Percentiles rank a stretch among this genome's conserved stretches.
phyloP scores from a whole-genome alignment of 176 grass and related monocot species.

The Triticum aestivum region DNA sequence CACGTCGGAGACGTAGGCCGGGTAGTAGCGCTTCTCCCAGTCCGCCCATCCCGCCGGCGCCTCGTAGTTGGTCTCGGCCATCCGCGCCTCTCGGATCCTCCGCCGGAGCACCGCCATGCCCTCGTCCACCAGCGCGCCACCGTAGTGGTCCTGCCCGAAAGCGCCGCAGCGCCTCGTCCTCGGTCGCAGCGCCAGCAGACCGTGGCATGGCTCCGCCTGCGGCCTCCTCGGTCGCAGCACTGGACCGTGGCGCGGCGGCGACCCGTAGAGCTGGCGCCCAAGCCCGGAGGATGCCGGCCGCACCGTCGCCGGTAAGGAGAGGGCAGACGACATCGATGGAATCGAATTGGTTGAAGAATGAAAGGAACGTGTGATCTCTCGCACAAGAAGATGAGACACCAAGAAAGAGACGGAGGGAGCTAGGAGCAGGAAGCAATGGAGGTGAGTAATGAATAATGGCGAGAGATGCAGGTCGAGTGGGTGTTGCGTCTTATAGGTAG shows the following conservation, averaged over 20 bases:
- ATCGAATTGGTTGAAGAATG: not conserved
- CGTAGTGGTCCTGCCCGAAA: slow-evolving; percentile 21
- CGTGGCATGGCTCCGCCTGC: not conserved
- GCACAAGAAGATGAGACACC: not conserved
- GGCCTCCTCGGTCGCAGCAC: not conserved
- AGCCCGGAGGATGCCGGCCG: not conserved
- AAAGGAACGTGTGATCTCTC: not conserved
- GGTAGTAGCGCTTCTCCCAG: slow-evolving; percentile 79
- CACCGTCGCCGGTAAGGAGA: not conserved
- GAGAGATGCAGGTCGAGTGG: not conserved
- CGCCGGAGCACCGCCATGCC: slow-evolving; percentile 69
- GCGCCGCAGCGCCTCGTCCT: not conserved
- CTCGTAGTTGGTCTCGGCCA: slow-evolving; percentile 61
- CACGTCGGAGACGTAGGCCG: slow-evolving; percentile 60
- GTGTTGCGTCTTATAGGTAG: slow-evolving; percentile 3
- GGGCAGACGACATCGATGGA: not conserved
- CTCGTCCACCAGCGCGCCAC: slow-evolving; percentile 53
- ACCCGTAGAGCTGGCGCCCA: slow-evolving; percentile 29
- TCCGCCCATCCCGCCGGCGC: slow-evolving; percentile 49
- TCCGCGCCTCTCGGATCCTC: slow-evolving; percentile 59
- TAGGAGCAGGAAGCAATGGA: not conserved
- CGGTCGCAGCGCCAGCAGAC: not conserved
- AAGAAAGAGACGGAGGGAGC: not conserved
- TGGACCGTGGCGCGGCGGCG: not conserved
- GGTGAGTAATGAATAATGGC: not conserved